Percentiles rank a stretch among this genome's conserved stretches.
Evolutionary conservation across 1,139 yeast species (phyloP).

Genomic region (Diutina neorugosa): DNA sequence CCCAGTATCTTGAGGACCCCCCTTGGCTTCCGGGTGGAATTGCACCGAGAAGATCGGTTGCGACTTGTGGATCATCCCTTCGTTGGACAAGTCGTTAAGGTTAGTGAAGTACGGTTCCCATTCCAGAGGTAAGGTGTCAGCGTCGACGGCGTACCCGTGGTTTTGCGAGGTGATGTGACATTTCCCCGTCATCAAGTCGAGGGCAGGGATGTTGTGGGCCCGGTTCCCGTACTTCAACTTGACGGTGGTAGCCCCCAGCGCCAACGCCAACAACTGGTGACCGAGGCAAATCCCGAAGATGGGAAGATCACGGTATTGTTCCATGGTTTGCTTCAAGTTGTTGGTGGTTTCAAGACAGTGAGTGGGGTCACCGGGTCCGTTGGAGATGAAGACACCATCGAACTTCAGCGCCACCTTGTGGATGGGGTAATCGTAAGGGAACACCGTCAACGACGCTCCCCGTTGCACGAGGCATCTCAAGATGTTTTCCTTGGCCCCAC

Average conservation of each 20-base stretch:
- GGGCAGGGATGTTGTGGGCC: constrained; percentile 95
- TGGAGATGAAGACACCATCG: constrained; percentile 89
- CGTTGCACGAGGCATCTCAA: constrained; percentile 85
- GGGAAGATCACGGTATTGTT: constrained; percentile 53
- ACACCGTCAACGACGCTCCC: constrained; percentile 92
- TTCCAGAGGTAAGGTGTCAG: constrained; percentile 57
- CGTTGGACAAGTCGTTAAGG: constrained; percentile 90
- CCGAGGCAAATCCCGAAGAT: constrained; percentile 96
- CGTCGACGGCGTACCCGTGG: constrained; percentile 96
- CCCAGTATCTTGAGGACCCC: constrained; percentile 91
- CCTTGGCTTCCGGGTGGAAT: constrained; percentile 98
- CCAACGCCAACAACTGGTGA: constrained; percentile 89
- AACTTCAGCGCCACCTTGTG: constrained; percentile 84
- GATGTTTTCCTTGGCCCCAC: constrained; percentile 97
- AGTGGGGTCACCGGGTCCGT: constrained; percentile 98
- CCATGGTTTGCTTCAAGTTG: constrained; percentile 64
- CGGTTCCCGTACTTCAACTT: constrained; percentile 96
- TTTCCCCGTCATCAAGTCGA: constrained; percentile 78
- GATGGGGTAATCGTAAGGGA: constrained; percentile 91
- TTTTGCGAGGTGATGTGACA: constrained; percentile 97
- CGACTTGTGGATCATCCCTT: constrained; percentile 83
- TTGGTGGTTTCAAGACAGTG: constrained; percentile 76
- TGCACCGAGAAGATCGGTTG: constrained; percentile 93
- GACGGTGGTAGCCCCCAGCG: constrained; percentile 85
- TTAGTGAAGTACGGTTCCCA: constrained; percentile 84